phyloP scores from a whole-genome alignment of 139 green algal genomes.

The Penium margaritaceum region DNA sequence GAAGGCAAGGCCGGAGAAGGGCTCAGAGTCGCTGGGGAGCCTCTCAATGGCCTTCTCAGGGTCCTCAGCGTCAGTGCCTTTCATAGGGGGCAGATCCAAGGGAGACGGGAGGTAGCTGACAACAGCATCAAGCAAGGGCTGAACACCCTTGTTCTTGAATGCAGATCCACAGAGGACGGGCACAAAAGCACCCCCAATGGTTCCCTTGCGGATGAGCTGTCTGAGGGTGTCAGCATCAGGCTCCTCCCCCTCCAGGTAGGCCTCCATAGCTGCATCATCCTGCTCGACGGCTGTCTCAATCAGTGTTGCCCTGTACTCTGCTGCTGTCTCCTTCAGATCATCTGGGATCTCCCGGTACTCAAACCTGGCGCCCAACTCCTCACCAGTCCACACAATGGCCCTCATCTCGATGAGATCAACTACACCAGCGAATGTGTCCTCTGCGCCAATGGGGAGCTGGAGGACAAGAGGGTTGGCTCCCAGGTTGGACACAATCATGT shows the following conservation, averaged over 20 bases:
- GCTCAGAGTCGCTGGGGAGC: slow-evolving; percentile 67
- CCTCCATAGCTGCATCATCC: slow-evolving; percentile 56
- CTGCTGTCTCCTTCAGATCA: slow-evolving; percentile 70
- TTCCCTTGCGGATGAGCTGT: slow-evolving; percentile 85
- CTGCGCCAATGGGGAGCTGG: slow-evolving; percentile 85
- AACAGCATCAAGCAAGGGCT: slow-evolving; percentile 88
- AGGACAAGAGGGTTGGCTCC: slow-evolving; percentile 69
- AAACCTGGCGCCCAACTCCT: slow-evolving; percentile 82
- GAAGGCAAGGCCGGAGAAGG: slow-evolving; percentile 93
- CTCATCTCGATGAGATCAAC: slow-evolving; percentile 97
- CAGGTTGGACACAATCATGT: slow-evolving; percentile 79
- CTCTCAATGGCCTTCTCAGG: slow-evolving; percentile 65
- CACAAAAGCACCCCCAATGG: slow-evolving; percentile 73
- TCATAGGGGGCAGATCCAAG: slow-evolving; percentile 63
- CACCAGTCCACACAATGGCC: slow-evolving; percentile 80
- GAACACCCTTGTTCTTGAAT: slow-evolving; percentile 99
- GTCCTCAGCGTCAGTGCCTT: slow-evolving; percentile 57
- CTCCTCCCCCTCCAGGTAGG: slow-evolving; percentile 75
- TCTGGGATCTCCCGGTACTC: slow-evolving; percentile 71
- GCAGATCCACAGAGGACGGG: slow-evolving; percentile 88
- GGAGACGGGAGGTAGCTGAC: slow-evolving; percentile 88
- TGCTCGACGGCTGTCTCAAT: slow-evolving; percentile 80
- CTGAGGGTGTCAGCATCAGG: slow-evolving; percentile 73
- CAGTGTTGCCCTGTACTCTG: slow-evolving; percentile 81
- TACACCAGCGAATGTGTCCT: slow-evolving; percentile 86